phyloP scores from a whole-genome alignment of 495 filamentous ascomycete species.

The Lepidopterella palustris region DNA sequence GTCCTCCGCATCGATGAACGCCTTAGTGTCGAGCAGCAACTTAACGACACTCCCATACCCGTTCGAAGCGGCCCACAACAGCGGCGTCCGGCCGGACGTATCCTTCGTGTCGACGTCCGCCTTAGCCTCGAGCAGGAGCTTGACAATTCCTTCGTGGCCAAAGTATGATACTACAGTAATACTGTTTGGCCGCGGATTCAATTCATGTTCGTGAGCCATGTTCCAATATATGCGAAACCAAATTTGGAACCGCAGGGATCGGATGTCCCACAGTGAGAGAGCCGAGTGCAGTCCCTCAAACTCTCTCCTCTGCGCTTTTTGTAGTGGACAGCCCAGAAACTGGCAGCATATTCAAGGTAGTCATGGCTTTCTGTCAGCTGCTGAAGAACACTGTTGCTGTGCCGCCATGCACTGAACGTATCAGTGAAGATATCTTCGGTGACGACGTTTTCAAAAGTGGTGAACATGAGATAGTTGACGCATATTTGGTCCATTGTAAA shows the following conservation, averaged over 20 bases:
- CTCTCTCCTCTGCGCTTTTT: neutral
- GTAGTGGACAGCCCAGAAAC: constrained; percentile 9
- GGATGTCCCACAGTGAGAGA: constrained; percentile 1
- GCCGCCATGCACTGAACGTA: neutral
- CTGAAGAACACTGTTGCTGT: neutral
- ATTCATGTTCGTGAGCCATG: neutral
- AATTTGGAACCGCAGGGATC: constrained; percentile 1
- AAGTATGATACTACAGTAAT: constrained; percentile 10
- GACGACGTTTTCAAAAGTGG: neutral
- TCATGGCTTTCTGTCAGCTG: neutral
- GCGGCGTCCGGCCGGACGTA: neutral
- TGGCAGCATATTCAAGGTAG: constrained; percentile 12
- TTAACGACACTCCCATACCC: neutral
- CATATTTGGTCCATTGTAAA: neutral
- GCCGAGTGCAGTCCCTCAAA: neutral
- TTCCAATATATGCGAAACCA: constrained; percentile 4
- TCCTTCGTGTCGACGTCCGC: neutral
- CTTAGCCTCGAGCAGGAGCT: neutral
- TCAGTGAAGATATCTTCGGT: neutral
- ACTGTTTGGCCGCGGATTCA: neutral
- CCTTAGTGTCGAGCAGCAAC: neutral
- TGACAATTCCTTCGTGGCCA: constrained; percentile 1
- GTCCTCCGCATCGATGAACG: neutral
- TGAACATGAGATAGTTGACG: constrained; percentile 5
- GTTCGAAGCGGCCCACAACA: neutral